phyloP scores from a whole-genome alignment of 106 monocot genomes.

The Iris macrosiphon region DNA sequence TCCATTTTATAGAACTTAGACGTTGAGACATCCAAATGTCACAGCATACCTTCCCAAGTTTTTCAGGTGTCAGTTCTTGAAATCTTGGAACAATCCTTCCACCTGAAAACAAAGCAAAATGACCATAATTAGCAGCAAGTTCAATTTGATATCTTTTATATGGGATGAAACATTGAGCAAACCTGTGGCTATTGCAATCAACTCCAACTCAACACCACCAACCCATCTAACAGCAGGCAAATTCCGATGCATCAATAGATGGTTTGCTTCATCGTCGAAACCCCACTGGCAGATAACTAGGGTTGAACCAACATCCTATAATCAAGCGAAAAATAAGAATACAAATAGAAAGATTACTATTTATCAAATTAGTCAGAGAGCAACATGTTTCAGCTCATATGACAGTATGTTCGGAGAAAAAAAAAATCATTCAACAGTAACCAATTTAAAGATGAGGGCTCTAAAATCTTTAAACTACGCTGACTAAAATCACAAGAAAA shows the following conservation, averaged over 20 bases:
- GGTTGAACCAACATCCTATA: constrained; percentile 95
- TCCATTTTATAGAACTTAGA: neutral
- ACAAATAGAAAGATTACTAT: neutral
- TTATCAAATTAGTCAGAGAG: neutral
- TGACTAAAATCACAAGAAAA: too few relatives aligned
- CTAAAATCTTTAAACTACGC: too few relatives aligned
- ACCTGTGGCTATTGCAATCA: constrained; percentile 99
- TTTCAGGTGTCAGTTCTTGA: constrained; percentile 90
- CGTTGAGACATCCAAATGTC: neutral
- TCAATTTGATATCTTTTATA: neutral
- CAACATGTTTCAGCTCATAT: neutral
- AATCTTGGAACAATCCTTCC: constrained; percentile 99
- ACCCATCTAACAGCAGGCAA: constrained; percentile 99
- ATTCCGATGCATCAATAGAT: constrained; percentile 92
- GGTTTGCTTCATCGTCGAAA: constrained; percentile 99
- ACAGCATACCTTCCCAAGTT: constrained; percentile 74
- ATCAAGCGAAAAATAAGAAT: neutral
- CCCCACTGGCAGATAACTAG: constrained; percentile 99
- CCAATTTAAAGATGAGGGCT: too few relatives aligned
- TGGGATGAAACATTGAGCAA: neutral
- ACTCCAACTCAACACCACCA: constrained; percentile 98
- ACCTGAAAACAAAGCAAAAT: constrained; percentile 38
- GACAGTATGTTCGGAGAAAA: too few relatives aligned
- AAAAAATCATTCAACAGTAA: too few relatives aligned
- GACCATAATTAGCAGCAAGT: neutral